Conservation (phyloP, 352 stramenopile species). For the Globisporangium echinulatum region DNA sequence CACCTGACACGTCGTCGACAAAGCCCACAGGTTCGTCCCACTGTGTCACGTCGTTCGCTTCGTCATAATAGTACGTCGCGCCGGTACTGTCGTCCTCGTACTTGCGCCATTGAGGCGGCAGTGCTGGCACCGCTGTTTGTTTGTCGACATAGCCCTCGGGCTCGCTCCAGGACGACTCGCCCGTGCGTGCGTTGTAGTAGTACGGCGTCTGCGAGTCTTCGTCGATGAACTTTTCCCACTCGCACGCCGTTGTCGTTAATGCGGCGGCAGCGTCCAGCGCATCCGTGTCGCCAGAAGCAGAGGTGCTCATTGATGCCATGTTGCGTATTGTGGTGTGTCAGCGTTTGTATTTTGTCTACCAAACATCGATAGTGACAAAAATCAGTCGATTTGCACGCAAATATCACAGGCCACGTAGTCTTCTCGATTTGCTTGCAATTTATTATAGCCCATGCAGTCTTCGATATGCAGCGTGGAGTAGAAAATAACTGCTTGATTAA, state of each 20-base stretch:
- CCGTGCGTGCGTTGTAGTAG: conserved; percentile 71
- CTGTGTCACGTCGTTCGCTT: conserved; percentile 57
- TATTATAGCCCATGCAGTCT: too few species aligned
- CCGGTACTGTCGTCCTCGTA: conserved; percentile 57
- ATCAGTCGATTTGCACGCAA: too few species aligned
- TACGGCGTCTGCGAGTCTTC: conserved; percentile 50
- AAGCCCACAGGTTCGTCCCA: conserved; percentile 67
- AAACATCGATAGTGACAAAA: too few species aligned
- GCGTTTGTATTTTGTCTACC: too few species aligned
- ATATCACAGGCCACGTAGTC: too few species aligned
- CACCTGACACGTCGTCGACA: conserved; percentile 18
- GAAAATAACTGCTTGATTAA: too few species aligned
- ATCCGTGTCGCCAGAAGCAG: not conserved
- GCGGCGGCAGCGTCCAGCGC: not conserved
- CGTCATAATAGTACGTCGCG: conserved; percentile 69
- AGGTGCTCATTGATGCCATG: too few species aligned
- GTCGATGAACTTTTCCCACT: conserved; percentile 73
- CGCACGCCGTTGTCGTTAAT: conserved; percentile 1
- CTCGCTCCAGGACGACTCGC: conserved; percentile 66
- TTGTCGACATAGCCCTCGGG: conserved; percentile 30
- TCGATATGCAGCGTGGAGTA: too few species aligned
- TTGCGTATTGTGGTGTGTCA: too few species aligned
- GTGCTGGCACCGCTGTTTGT: conserved; percentile 11
- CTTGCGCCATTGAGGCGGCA: conserved; percentile 42
- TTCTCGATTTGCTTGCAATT: too few species aligned